phyloP scores from a whole-genome alignment of 2,329 filamentous ascomycete genomes.

The Paramyrothecium sp. region DNA sequence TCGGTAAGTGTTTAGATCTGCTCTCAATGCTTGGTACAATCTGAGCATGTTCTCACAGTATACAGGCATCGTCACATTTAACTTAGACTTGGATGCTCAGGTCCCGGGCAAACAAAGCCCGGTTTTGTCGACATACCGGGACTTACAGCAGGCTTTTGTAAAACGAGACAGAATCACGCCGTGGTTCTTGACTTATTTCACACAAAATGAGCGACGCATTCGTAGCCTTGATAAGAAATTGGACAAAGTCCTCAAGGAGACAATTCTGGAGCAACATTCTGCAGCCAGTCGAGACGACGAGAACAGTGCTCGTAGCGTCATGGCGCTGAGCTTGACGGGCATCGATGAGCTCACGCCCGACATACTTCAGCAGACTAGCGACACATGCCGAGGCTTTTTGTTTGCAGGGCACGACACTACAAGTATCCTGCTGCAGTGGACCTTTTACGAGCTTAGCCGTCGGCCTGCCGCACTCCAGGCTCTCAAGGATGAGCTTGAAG shows the following conservation, averaged over 20 bases:
- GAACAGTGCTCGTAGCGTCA: slow-evolving; percentile 17
- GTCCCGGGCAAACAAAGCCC: slow-evolving; percentile 9
- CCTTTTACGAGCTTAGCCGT: slow-evolving; percentile 32
- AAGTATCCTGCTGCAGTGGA: slow-evolving; percentile 32
- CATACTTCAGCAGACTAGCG: slow-evolving; percentile 26
- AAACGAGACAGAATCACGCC: neutral
- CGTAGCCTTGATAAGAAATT: neutral
- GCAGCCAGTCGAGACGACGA: neutral
- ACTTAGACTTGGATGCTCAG: no score
- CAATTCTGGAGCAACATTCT: neutral
- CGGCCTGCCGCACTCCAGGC: slow-evolving; percentile 23
- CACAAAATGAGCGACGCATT: neutral
- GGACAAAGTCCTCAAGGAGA: neutral
- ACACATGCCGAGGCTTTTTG: slow-evolving; percentile 37
- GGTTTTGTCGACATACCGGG: neutral
- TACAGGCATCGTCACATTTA: no score
- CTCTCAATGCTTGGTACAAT: slow-evolving; percentile 26
- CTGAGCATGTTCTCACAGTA: no score
- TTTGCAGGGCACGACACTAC: slow-evolving; percentile 42
- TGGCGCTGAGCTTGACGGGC: slow-evolving; percentile 29
- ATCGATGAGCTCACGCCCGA: slow-evolving; percentile 20
- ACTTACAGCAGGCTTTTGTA: neutral
- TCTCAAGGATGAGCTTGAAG: slow-evolving; percentile 32
- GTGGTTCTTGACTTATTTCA: neutral
- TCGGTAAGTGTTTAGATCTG: slow-evolving; percentile 30